These are phyloP conservation scores for Aspergillus carbonarius DNA, from an alignment of 2,329 filamentous ascomycete species.

Conservation along the genomic window DNA sequence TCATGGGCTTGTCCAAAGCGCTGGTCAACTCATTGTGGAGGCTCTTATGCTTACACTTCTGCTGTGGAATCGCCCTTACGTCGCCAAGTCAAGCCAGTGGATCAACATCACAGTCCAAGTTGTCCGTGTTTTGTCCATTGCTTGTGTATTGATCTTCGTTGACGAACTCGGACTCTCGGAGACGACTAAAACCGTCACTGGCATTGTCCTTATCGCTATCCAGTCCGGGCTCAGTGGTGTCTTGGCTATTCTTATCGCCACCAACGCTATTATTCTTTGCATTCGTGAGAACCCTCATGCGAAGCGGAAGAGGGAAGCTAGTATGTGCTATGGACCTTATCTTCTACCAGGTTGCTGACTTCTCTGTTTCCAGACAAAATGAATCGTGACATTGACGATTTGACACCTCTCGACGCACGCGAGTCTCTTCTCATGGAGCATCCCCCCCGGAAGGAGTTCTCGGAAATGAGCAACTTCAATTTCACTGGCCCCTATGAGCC, in stretches of 20 bases:
- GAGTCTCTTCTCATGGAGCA: constrained; percentile 67
- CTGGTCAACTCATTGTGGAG: constrained; percentile 79
- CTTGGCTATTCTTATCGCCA: constrained; percentile 80
- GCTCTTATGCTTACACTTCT: constrained; percentile 74
- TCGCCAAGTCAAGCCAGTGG: constrained; percentile 81
- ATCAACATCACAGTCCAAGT: constrained; percentile 92
- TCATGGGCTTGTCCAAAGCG: constrained; percentile 77
- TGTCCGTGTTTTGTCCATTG: constrained; percentile 83
- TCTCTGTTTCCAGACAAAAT: constrained; percentile 63
- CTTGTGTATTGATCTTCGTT: constrained; percentile 89
- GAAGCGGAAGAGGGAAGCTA: constrained; percentile 82
- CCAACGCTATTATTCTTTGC: constrained; percentile 82
- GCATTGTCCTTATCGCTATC: constrained; percentile 88
- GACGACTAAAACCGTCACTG: constrained; percentile 91
- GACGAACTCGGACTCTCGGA: constrained; percentile 86
- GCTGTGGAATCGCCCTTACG: constrained; percentile 81
- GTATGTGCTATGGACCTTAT: constrained; percentile 54
- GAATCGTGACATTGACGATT: constrained; percentile 72
- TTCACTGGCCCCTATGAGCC: constrained; percentile 41
- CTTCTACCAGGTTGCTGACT: neutral
- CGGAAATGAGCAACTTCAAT: constrained; percentile 44
- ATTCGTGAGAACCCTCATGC: constrained; percentile 88
- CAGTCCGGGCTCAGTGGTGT: constrained; percentile 80
- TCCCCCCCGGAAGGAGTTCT: constrained; percentile 35
- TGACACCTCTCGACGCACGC: constrained; percentile 82